Conservation (phyloP, 208 protist species). For the Leishmania turanica region DNA sequence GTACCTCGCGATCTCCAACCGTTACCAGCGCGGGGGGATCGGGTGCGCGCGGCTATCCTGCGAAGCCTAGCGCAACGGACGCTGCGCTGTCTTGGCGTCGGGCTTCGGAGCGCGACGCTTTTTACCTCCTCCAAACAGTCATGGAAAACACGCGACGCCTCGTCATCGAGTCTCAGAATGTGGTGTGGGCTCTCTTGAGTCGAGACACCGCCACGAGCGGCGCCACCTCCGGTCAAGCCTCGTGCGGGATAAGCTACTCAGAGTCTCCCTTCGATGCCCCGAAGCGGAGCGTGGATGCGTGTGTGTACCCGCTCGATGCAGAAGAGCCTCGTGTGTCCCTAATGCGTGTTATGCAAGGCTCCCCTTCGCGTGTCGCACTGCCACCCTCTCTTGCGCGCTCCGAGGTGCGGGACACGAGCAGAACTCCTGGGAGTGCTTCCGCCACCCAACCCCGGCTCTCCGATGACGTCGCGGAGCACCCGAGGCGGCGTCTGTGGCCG, state of each 20-base stretch:
- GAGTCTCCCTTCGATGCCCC: slow-evolving; percentile 7
- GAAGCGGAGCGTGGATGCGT: neutral
- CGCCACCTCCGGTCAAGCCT: slow-evolving; percentile 1
- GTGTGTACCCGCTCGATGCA: neutral
- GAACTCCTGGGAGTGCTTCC: neutral
- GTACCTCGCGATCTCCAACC: neutral
- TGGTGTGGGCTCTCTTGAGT: neutral
- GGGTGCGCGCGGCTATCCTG: neutral
- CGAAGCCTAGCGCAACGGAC: neutral
- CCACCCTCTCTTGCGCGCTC: neutral
- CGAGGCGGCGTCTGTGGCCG: slow-evolving; percentile 28
- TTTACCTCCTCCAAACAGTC: slow-evolving; percentile 6
- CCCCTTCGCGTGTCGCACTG: neutral
- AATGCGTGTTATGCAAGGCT: neutral
- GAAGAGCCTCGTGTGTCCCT: neutral
- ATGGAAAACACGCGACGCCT: slow-evolving; percentile 21
- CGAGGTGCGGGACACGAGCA: neutral
- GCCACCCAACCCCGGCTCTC: no score
- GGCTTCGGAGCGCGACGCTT: neutral
- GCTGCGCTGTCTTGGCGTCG: neutral
- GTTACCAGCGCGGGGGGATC: neutral
- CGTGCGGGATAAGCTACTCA: slow-evolving; percentile 16
- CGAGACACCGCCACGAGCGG: neutral
- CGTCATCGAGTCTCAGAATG: neutral
- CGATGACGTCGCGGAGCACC: neutral